A percentile compares a stretch with the other conserved stretches of the same genome.
Evolutionary conservation across 2,329 filamentous ascomycete species (phyloP).

Genomic region (Ceratocystis huliohia): DNA sequence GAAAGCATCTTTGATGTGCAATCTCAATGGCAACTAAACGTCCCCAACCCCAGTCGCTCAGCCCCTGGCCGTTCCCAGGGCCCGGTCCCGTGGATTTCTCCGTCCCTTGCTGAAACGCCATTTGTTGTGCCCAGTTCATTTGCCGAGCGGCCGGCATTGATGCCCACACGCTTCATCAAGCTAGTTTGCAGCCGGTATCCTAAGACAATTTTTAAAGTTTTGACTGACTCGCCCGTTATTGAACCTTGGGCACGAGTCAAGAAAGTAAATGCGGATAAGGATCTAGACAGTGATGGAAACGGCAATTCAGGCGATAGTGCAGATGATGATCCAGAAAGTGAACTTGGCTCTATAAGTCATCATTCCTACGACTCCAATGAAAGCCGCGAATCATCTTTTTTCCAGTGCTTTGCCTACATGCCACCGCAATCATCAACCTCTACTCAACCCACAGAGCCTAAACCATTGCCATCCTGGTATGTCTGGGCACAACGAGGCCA

Average conservation of each 20-base stretch:
- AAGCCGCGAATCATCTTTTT: background rate
- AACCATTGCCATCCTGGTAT: background rate
- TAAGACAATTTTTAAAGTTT: background rate
- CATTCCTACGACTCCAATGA: background rate
- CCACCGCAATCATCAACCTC: background rate
- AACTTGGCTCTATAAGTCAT: background rate
- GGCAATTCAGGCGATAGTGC: too few relatives aligned
- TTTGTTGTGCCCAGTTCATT: background rate
- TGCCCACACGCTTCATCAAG: constrained; percentile 2
- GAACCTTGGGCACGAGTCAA: too few relatives aligned
- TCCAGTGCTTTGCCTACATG: background rate
- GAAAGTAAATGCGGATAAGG: too few relatives aligned
- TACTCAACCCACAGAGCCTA: background rate
- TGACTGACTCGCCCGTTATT: too few relatives aligned
- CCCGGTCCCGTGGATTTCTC: background rate
- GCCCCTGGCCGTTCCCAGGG: background rate
- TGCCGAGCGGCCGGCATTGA: background rate
- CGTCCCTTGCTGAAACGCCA: background rate
- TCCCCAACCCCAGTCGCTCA: background rate
- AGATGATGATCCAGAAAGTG: background rate
- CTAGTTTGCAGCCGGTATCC: background rate
- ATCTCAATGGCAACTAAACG: background rate
- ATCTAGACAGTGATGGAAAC: too few relatives aligned
- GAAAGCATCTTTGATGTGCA: background rate
- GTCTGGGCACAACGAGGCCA: too few relatives aligned